Evolutionary conservation across 129 eudicot genomes (phyloP), one percentile per base, ranked within the genome.

Genomic region (Artemisia argyi): DNA sequence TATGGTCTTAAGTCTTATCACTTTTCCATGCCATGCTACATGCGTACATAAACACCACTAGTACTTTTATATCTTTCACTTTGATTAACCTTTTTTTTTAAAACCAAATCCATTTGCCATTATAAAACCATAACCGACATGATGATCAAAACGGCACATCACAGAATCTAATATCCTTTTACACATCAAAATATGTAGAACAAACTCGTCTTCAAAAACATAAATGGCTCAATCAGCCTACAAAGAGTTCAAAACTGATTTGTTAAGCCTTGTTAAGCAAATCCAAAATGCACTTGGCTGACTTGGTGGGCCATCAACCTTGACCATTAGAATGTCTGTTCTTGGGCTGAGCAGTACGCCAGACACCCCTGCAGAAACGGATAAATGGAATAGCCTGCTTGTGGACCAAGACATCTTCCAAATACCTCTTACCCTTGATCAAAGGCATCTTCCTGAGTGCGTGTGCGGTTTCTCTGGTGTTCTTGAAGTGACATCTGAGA

Each of bases 371-470:
- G 16, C 88, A 80, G 53, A 83, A 83, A 6, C 84, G 84, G 2
- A 79, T 80, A 66, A 83, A 83, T 4, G 80, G 88, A n/a, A 83
- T 83, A 16, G 88, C 84, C 56, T 83, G 84, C 47, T 26, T 26
- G 30, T 26, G 30, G 30, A 26, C 30, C 30, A 26, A 26, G 30
- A 26, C 30, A 26, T 26, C 4, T 26, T 26, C 30, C 30, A 26
- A 26, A 26, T 26, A 26, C 30, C 30, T 26, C 30, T 26, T 3
- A 6, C 84, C 87, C 76, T 83, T 83, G 55, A 42, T 68, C 82
- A 83, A 62, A 54, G 87, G 84, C 68, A 83, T 54, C 47, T 80
- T 83, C 9, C 87, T 57, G 16, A 83, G 76, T 16, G 82, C 76
- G 48, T 79, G 83, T 2, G 87, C 87, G 1, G 82, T 83, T 68